Evolutionary conservation across 2,329 filamentous ascomycete genomes (phyloP).

Genomic region (Aspergillus sp.): DNA sequence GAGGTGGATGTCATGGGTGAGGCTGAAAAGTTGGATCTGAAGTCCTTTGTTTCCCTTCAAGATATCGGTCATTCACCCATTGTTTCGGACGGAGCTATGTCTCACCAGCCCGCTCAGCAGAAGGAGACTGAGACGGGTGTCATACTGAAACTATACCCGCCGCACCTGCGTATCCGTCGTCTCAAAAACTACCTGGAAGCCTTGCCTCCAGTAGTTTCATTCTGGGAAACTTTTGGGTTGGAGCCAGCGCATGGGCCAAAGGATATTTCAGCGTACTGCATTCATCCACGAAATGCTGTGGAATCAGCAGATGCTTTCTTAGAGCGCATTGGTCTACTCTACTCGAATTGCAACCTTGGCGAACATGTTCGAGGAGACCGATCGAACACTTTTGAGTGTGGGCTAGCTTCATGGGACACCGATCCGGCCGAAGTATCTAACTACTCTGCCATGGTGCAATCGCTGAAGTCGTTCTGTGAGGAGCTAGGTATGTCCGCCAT

Average conservation of each 20-base stretch:
- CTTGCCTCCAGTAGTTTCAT: constrained; percentile 46
- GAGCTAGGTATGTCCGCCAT: constrained; percentile 24
- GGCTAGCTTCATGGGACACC: constrained; percentile 29
- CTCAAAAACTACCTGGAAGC: constrained; percentile 46
- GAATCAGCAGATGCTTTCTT: constrained; percentile 44
- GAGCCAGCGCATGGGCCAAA: constrained; percentile 48
- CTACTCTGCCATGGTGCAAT: constrained; percentile 28
- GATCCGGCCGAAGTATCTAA: constrained; percentile 14
- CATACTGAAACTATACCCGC: constrained; percentile 38
- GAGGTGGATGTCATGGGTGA: constrained; percentile 19
- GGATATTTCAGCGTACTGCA: constrained; percentile 48
- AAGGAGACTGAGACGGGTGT: constrained; percentile 22
- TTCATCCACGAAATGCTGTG: constrained; percentile 43
- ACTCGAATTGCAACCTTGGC: constrained; percentile 50
- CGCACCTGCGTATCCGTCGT: constrained; percentile 47
- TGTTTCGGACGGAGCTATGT: constrained; percentile 6
- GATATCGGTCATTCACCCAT: constrained; percentile 12
- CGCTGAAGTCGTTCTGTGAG: constrained; percentile 25
- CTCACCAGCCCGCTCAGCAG: constrained; percentile 13
- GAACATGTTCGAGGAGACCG: constrained; percentile 37
- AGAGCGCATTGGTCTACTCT: constrained; percentile 44
- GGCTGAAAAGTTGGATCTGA: constrained; percentile 27
- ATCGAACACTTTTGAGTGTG: constrained; percentile 29
- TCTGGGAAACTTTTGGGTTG: constrained; percentile 54
- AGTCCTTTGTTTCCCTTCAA: constrained; percentile 25